Percentiles rank a stretch among this genome's conserved stretches.
Evolutionary conservation across 768 basidiomycete genomes (phyloP).

Genomic region (Xerocomus spinulosus): DNA sequence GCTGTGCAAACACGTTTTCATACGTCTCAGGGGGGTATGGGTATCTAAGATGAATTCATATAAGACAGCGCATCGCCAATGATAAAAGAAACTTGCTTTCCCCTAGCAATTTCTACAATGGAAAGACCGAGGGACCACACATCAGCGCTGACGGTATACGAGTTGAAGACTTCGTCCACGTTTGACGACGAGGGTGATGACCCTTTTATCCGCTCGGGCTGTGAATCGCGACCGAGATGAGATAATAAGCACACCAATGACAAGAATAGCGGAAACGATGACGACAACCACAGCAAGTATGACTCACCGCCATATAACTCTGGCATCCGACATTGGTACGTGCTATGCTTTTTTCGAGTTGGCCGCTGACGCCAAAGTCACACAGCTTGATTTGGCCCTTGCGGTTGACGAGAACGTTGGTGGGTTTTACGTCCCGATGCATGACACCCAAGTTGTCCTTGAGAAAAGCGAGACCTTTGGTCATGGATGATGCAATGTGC

Average conservation of each 20-base stretch:
- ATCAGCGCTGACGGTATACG: slow-evolving; percentile 95
- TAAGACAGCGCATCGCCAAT: background rate
- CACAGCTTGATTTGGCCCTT: slow-evolving; percentile 92
- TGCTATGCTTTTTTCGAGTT: slow-evolving; percentile 92
- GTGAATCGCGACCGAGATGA: slow-evolving; percentile 6
- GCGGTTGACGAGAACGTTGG: slow-evolving; percentile 86
- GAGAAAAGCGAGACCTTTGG: slow-evolving; percentile 87
- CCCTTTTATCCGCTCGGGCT: slow-evolving; percentile 96
- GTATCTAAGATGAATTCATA: slow-evolving; percentile 42
- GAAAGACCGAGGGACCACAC: slow-evolving; percentile 96
- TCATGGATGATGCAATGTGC: slow-evolving; percentile 77
- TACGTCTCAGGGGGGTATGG: slow-evolving; percentile 98
- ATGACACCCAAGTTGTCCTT: slow-evolving; percentile 93
- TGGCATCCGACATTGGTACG: slow-evolving; percentile 99
- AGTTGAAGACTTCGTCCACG: slow-evolving; percentile 30
- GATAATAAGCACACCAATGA: background rate
- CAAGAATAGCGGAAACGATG: slow-evolving; percentile 1
- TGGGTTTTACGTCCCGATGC: slow-evolving; percentile 87
- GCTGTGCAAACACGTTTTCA: slow-evolving; percentile 93
- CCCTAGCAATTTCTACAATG: slow-evolving; percentile 89
- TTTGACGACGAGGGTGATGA: slow-evolving; percentile 52
- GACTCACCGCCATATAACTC: slow-evolving; percentile 92
- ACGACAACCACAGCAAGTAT: slow-evolving; percentile 1
- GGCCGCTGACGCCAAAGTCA: slow-evolving; percentile 98
- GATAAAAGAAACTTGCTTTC: slow-evolving; percentile 34